Percentiles rank a stretch among this genome's conserved stretches.
These are phyloP conservation scores for Hypomontagnella submonticulosa DNA, from an alignment of 495 filamentous ascomycete species.

Conservation along the genomic window DNA sequence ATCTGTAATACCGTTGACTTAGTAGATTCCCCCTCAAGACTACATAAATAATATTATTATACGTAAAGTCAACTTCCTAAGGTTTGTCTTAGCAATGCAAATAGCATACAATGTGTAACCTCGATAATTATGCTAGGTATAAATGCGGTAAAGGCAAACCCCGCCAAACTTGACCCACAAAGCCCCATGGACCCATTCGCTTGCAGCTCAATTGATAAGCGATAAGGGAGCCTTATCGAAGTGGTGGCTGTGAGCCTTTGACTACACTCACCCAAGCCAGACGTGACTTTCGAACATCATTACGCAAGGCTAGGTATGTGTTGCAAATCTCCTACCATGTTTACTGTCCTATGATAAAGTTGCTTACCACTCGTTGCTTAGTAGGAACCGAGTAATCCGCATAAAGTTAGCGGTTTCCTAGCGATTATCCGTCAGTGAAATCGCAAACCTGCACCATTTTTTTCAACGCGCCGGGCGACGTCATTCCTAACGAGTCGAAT, in stretches of 20 bases:
- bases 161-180: constrained; percentile 4
- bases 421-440: background rate
- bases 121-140: background rate
- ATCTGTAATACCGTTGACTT: too few species aligned
- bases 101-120: background rate
- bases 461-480: constrained; percentile 2
- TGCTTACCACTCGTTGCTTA: too few species aligned
- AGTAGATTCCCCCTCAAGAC: too few species aligned
- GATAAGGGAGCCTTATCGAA: constrained; percentile 31
- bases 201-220: constrained; percentile 17
- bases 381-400: too few species aligned
- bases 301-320: too few species aligned
- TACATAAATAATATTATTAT: too few species aligned
- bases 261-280: too few species aligned
- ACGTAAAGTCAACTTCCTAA: too few species aligned
- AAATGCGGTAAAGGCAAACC: constrained; percentile 20
- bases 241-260: constrained; percentile 16
- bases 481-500: constrained; percentile 17
- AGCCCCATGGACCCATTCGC: constrained; percentile 4
- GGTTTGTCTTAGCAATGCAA: too few species aligned
- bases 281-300: too few species aligned
- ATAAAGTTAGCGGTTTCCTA: background rate
- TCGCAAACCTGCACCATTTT: constrained; percentile 6
- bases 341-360: background rate
- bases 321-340: background rate